Percentiles rank a stretch among this genome's conserved stretches.
Evolutionary conservation across 2,329 filamentous ascomycete genomes (phyloP).

Genomic region (Aspergillus fijiensis): DNA sequence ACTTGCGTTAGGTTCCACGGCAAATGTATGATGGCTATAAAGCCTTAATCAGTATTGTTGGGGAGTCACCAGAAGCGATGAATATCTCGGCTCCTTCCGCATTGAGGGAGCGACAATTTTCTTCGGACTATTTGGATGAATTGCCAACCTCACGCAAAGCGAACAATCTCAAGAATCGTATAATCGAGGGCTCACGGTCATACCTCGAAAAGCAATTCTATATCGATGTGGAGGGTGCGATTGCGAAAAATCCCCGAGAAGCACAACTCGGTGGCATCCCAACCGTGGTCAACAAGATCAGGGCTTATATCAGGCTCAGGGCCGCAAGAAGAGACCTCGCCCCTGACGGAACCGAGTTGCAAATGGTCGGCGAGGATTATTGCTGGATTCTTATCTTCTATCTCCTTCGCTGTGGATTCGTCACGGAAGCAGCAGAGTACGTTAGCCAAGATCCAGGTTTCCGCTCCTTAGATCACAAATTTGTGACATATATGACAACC

Average conservation of each 20-base stretch:
- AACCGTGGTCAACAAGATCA: constrained; percentile 84
- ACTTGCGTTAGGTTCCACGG: constrained; percentile 58
- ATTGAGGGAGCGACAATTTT: constrained; percentile 73
- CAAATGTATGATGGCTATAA: constrained; percentile 81
- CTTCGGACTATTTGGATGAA: constrained; percentile 73
- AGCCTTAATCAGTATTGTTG: constrained; percentile 75
- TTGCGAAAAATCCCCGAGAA: constrained; percentile 81
- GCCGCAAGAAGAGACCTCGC: constrained; percentile 79
- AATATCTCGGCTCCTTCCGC: constrained; percentile 61
- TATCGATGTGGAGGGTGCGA: constrained; percentile 70
- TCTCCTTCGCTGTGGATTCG: constrained; percentile 78
- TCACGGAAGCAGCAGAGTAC: constrained; percentile 81
- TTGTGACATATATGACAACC: constrained; percentile 80
- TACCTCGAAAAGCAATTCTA: constrained; percentile 83
- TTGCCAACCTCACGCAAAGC: constrained; percentile 63
- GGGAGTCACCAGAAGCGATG: constrained; percentile 65
- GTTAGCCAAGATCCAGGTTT: constrained; percentile 79
- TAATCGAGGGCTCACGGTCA: constrained; percentile 73
- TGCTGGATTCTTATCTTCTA: constrained; percentile 96
- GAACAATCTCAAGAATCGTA: constrained; percentile 70
- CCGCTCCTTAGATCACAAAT: constrained; percentile 85
- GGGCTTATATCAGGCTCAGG: constrained; percentile 83
- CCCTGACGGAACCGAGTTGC: constrained; percentile 75
- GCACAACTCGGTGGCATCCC: constrained; percentile 87
- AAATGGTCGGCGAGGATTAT: constrained; percentile 76